Evolutionary conservation across 768 basidiomycete species (phyloP), one percentile per base, ranked within the genome.

Genomic region (Xerocomus potaroensis): DNA sequence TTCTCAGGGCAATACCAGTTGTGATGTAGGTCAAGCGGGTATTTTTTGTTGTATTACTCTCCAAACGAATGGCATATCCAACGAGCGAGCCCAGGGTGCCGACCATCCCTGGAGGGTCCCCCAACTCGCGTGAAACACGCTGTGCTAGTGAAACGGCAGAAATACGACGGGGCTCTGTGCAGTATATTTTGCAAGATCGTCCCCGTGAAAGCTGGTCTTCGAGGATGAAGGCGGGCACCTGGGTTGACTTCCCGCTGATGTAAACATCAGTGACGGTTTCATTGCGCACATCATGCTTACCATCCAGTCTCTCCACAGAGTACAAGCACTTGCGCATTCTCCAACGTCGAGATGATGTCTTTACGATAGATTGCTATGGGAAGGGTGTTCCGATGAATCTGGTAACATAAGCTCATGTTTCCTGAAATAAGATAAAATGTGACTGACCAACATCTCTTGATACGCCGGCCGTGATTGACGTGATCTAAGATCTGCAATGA

Each of bases 71-170:
- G 6, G 93, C 90, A 65, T 97, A 97, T 16, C 95, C 95, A 31
- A 97, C 88, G 15, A 95, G 73, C 37, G 91, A 94, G 41, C 73
- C 76, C 9, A 69, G 59, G 0, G 87, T 86, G 12, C 93, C 94
- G 32, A 91, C 82, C 19, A 80, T 73, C 47, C 84, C 87, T 0
- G 82, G 78, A 10, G 79, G 70, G 57, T 99, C 95, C 8, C 95
- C 95, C 4, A 99, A 72, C 65, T 99, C 95, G 38, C 80, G 79
- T 16, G 95, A 93, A 26, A 98, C 95, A 67, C 79, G 84, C 54
- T 95, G 91, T 0, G 95, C 95, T 7, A 98, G 77, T 0, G 95
- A 97, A 41, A 97, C 89, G 2, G 95, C 94, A 44, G 92, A 94
- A 53, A 98, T 98, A 33, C 95, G 81, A 35, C 95, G 80, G 5